These are phyloP conservation scores for Amanita thiersii DNA, from an alignment of 768 basidiomycete genomes.

Conservation along the genomic window DNA sequence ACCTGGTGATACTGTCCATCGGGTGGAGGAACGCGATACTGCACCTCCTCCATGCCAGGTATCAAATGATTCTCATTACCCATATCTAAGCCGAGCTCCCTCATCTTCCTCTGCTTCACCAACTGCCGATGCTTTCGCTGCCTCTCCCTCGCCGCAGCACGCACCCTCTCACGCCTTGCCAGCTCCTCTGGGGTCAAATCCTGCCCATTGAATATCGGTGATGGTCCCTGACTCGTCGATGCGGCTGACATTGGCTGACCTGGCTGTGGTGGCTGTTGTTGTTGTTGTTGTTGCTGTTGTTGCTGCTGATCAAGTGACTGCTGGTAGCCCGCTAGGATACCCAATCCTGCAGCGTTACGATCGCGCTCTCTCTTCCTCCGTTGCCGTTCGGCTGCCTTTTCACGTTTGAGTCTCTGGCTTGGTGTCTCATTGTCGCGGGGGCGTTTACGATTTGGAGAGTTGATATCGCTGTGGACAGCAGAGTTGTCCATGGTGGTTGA, in stretches of 20 bases:
- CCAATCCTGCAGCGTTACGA: constrained; percentile 31
- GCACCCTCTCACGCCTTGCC: constrained; percentile 60
- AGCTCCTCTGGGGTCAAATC: constrained; percentile 55
- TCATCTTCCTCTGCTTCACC: constrained; percentile 74
- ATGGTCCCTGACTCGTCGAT: constrained; percentile 3
- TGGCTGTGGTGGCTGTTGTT: constrained; percentile 10
- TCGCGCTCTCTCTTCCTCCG: constrained; percentile 75
- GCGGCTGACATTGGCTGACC: constrained; percentile 11
- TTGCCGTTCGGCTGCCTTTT: constrained; percentile 84
- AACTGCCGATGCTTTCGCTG: constrained; percentile 76
- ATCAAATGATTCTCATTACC: constrained; percentile 67
- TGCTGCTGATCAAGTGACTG: constrained; percentile 12
- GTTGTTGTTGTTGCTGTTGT: constrained; percentile 12
- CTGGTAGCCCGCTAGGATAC: constrained; percentile 26
- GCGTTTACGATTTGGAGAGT: constrained; percentile 35
- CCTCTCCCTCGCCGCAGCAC: constrained; percentile 70
- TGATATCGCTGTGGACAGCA: constrained; percentile 14
- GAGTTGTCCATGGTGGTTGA: constrained; percentile 15
- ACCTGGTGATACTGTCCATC: constrained; percentile 39
- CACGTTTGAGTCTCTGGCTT: constrained; percentile 66
- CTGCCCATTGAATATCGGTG: constrained; percentile 15
- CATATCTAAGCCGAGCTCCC: constrained; percentile 78
- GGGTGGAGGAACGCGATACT: constrained; percentile 44
- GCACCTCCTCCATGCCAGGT: constrained; percentile 56
- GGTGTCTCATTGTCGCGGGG: constrained; percentile 68